Percentiles rank a stretch among this genome's conserved stretches.
Conservation (phyloP, 2,329 filamentous ascomycete species). For the Endoconidiophora polonica region DNA sequence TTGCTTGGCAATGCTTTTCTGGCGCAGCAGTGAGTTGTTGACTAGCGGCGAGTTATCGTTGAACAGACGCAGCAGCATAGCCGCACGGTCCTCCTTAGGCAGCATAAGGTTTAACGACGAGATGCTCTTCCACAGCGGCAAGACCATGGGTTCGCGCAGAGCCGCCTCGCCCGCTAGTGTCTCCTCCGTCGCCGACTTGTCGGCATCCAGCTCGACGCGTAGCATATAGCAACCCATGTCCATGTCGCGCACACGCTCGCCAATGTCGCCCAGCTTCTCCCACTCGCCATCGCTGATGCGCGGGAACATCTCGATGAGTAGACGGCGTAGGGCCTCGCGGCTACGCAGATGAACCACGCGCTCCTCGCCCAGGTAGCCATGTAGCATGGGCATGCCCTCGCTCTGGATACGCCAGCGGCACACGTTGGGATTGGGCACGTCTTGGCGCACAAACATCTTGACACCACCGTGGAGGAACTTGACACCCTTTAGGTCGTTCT, state of each 20-base stretch:
- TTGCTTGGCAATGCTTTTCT: constrained; percentile 23
- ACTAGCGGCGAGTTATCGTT: constrained; percentile 77
- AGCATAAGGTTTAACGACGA: constrained; percentile 92
- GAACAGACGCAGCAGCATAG: constrained; percentile 80
- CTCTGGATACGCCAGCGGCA: constrained; percentile 93
- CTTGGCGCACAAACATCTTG: constrained; percentile 98
- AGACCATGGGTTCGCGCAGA: constrained; percentile 61
- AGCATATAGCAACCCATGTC: constrained; percentile 87
- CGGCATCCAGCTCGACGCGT: constrained; percentile 58
- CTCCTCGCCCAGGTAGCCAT: constrained; percentile 70
- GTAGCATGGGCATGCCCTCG: constrained; percentile 79
- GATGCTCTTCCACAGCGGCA: constrained; percentile 88
- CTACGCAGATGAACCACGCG: constrained; percentile 60
- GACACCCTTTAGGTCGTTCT: constrained; percentile 80
- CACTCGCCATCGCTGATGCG: constrained; percentile 62
- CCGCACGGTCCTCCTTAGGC: constrained; percentile 86
- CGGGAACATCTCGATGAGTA: constrained; percentile 94
- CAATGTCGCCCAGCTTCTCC: constrained; percentile 70
- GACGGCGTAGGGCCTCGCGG: constrained; percentile 61
- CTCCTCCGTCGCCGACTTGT: constrained; percentile 20
- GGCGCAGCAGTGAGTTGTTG: constrained; percentile 44
- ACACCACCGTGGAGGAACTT: constrained; percentile 95
- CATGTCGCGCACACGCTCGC: constrained; percentile 61
- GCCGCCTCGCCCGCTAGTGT: constrained; percentile 20
- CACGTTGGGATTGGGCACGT: constrained; percentile 69